These are phyloP conservation scores for Xylaria sp. DNA, from an alignment of 2,329 filamentous ascomycete genomes.

Conservation along the genomic window DNA sequence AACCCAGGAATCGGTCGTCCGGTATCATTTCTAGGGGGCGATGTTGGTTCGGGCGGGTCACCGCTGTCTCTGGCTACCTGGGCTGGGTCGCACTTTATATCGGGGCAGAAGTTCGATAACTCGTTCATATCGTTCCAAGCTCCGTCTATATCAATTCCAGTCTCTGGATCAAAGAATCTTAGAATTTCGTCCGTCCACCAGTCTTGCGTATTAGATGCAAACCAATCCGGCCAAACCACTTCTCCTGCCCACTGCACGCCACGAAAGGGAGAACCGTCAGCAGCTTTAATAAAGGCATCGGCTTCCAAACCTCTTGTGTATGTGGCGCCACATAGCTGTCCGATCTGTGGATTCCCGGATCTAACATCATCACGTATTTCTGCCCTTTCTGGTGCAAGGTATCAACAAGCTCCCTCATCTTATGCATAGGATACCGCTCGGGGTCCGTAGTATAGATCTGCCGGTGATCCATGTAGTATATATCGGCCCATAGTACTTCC, in stretches of 20 bases:
- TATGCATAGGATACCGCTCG: slow-evolving; percentile 46
- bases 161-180: slow-evolving; percentile 49
- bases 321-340: slow-evolving; percentile 30
- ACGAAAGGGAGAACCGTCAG: slow-evolving; percentile 41
- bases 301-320: slow-evolving; percentile 34
- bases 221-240: slow-evolving; percentile 61
- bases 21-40: slow-evolving; percentile 40
- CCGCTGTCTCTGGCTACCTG: slow-evolving; percentile 8
- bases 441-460: slow-evolving; percentile 51
- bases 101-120: slow-evolving; percentile 37
- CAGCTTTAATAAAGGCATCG: slow-evolving; percentile 35
- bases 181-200: slow-evolving; percentile 59
- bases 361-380: slow-evolving; percentile 62
- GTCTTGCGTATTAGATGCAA: slow-evolving; percentile 48
- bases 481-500: slow-evolving; percentile 56
- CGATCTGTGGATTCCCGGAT: slow-evolving; percentile 43
- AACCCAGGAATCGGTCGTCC: slow-evolving; percentile 50
- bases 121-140: slow-evolving; percentile 63
- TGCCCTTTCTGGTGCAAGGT: slow-evolving; percentile 56
- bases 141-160: slow-evolving; percentile 60
- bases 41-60: slow-evolving; percentile 46
- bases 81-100: slow-evolving; percentile 21
- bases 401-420: slow-evolving; percentile 53
- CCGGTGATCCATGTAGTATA: slow-evolving; percentile 48
- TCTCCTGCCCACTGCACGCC: slow-evolving; percentile 63